A percentile compares a stretch with the other conserved stretches of the same genome.
Evolutionary conservation across 2,329 filamentous ascomycete species (phyloP).

Genomic region (Aulographum hederae): DNA sequence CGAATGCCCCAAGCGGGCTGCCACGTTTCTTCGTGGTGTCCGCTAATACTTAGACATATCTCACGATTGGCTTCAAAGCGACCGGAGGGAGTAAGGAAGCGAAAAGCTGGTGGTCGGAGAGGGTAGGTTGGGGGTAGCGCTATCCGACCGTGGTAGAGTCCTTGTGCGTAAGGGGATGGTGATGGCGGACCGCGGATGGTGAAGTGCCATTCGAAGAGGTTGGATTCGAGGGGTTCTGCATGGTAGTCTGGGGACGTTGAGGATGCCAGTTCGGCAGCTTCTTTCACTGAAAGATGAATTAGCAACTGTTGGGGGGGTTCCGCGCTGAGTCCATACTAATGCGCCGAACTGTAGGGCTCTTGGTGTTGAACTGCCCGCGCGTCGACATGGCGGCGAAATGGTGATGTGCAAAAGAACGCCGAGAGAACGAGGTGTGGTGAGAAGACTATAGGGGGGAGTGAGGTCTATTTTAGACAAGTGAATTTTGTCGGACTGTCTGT

Average conservation of each 20-base stretch:
- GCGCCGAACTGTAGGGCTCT: conserved; percentile 68
- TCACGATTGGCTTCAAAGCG: conserved; percentile 93
- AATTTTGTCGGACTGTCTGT: no score
- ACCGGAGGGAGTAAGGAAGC: conserved; percentile 80
- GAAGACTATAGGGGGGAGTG: no score
- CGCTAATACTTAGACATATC: conserved; percentile 85
- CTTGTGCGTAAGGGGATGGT: conserved; percentile 56
- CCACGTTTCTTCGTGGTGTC: conserved; percentile 97
- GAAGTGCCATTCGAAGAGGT: conserved; percentile 98
- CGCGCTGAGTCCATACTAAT: conserved; percentile 49
- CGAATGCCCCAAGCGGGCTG: conserved; percentile 95
- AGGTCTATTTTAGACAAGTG: no score
- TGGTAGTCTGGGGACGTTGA: conserved; percentile 72
- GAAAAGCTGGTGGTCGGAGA: conserved; percentile 82
- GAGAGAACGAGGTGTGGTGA: no score
- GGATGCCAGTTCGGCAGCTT: conserved; percentile 70
- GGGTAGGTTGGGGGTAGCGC: conserved; percentile 79
- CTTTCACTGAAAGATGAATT: conserved; percentile 46
- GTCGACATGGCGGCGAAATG: conserved; percentile 19
- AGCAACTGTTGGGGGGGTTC: conserved; percentile 7
- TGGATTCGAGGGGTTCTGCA: conserved; percentile 67
- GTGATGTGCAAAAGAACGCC: no score
- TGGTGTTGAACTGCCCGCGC: conserved; percentile 42
- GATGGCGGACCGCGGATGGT: conserved; percentile 78
- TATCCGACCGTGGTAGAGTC: conserved; percentile 92